Base-by-base conservation (phyloP, 306 rosid genomes). In the Cicer cuneatum region DNA sequence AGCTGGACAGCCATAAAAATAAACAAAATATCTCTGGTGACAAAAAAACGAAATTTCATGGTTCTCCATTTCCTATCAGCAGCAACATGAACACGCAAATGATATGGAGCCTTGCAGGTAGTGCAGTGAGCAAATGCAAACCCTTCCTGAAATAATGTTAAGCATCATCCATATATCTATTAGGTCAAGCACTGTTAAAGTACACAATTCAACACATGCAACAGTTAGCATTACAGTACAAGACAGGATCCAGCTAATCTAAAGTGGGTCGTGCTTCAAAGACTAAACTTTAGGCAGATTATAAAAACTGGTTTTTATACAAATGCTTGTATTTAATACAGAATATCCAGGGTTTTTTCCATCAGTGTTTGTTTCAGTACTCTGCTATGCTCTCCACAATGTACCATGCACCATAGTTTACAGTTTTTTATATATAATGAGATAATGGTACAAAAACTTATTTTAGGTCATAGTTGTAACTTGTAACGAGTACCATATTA, bases 111-210 rank as follows among this genome's bases (percentile, higher is more conserved):
- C 85, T 94, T 94, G 85, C 99, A 94, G 69, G 99, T 94, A 57
- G 97, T 94, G 83, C 99, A 94, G 77, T 94, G 97, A 83, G 99
- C 93, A 88, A 94, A 94, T 64, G 99, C 99, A 90, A 94, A 92
- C 66, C 99, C 99, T 89, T 94, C 99, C 99, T 94, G 97, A 56
- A 85, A 79, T 63, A 87, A 85, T 38, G 52, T 15, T 59, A 65
- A 21, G 74, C 9, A 54, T 19, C 43, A 80, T n/a, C 21, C 72
- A 85, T 63, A 80, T 83, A 75, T 79, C 69, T 33, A 81, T 73
- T 59, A 66, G 65, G 70, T 24, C 57, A 59, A 43, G 60, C 45
- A 52, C 66, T 12, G 7, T 57, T 57, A 67, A 53, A 67, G 45
- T 45, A 52, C 41, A 63, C n/a, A 11, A 6, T 39, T 54, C 57